Base-by-base conservation (phyloP, 2,329 filamentous ascomycete genomes). In the Aspergillus udagawae region DNA sequence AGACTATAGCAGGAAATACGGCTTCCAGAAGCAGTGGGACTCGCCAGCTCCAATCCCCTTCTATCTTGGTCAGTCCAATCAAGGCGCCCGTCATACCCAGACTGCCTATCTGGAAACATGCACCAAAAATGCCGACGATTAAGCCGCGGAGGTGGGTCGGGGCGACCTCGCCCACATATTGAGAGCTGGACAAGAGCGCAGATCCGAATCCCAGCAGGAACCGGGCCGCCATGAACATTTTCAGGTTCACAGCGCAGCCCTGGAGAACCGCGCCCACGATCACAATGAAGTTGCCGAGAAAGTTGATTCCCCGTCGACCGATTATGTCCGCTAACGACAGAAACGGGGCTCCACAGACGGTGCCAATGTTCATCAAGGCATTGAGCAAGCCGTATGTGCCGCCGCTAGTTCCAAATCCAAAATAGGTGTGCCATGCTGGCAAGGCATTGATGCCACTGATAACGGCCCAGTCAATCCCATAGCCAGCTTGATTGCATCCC, bases 301-400 rank as follows among this genome's bases (percentile, higher is more conserved):
- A 80, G 59, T 78, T 80, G 65, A 79, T 72, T 5, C 78, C 79
- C 57, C 81, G 78, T 54, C 80, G 77, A 48, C 82, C 80, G 61
- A 82, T 77, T 7, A 80, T 73, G 66, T 83, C 81, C 59, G 79
- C 77, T 7, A 82, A 72, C 6, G 75, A 73, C 53, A 82, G 73
- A 50, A 83, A 80, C 0, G 80, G 80, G 3, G 81, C 77, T 20
- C 81, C 80, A 54, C 73, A 71, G 50, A 81, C 74, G 6, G 68
- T 76, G 25, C 78, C 78, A 42, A 80, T 77, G 10, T 72, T 76
- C 79, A 80, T 80, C 41, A 80, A 66, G 1, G 78, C 77, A 54
- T 79, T 80, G 52, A 81, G 73, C 2, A 77, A 73, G 1, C 76
- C 76, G 25, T 73, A 75, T 14, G 72, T 75, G 17, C 69, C 63